Percentiles rank a stretch among this genome's conserved stretches.
These are phyloP conservation scores for Mycena venus DNA, from an alignment of 768 basidiomycete species.

Conservation along the genomic window DNA sequence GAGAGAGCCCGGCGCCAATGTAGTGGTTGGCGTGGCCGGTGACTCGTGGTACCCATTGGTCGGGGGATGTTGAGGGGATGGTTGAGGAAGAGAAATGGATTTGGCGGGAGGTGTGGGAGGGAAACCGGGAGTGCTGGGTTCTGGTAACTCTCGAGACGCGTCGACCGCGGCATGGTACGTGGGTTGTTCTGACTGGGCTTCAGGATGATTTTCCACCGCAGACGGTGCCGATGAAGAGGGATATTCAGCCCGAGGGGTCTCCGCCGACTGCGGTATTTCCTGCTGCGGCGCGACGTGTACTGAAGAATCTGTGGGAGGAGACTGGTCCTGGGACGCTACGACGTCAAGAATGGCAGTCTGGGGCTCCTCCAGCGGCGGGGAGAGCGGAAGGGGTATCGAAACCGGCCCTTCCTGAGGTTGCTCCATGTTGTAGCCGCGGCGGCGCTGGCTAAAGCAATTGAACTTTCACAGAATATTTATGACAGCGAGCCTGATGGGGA, in stretches of 20 bases:
- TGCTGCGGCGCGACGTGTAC: conserved; percentile 18
- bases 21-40: conserved; percentile 10
- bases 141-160: conserved; percentile 23
- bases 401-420: conserved; percentile 17
- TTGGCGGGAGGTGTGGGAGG: conserved; percentile 36
- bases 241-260: not conserved
- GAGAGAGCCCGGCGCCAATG: conserved; percentile 26
- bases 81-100: conserved; percentile 12
- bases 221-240: not conserved
- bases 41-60: conserved; percentile 29
- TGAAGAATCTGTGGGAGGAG: conserved; percentile 4
- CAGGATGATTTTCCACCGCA: not conserved
- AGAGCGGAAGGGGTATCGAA: conserved; percentile 40
- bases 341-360: not conserved
- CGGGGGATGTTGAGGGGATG: conserved; percentile 1
- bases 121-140: conserved; percentile 29
- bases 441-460: conserved; percentile 32
- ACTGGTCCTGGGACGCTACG: not conserved
- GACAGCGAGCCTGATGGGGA: no score
- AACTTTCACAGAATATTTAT: not conserved
- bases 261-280: not conserved
- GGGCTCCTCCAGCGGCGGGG: conserved; percentile 31
- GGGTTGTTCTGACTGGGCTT: not conserved
- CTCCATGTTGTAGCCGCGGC: conserved; percentile 35
- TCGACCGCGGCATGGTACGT: conserved; percentile 2